Evolutionary conservation across 768 basidiomycete genomes (phyloP), one percentile per base, ranked within the genome.

Genomic region (Aureoboletus auriporus): DNA sequence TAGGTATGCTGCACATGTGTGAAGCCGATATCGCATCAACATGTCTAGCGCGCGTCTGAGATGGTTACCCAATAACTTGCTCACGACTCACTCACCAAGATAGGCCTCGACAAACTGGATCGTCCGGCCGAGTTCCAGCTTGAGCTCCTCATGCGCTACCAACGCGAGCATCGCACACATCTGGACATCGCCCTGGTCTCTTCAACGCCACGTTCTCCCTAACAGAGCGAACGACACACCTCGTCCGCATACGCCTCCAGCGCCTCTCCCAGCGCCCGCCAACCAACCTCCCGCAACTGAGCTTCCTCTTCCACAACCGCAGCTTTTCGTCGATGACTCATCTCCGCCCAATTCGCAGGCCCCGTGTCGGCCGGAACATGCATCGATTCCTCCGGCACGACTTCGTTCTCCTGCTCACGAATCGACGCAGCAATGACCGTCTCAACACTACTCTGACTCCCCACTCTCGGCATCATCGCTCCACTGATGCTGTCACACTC

Each of bases 131-230:
- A 64, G 61, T 1, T 70, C 63, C n/a, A 88, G 62, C 33, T 59
- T 54, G 37, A 93, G 68, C 58, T 89, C 85, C 38, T 71, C 57
- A 0, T 75, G 71, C 7, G 82, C 86, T 16, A 91, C 68, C 1
- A 87, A 58, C 4, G 79, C 72, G 13, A 92, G 60, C 74, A 87
- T 79, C 1, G 86, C 80, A 64, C 88, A 90, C 74, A 82, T 86
- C 58, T 90, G 89, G 1, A 89, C 71, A 57, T 92, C 84, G 12
- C 89, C 89, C 84, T 90, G 49, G 40, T 23, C 13, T 46, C 39
- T 47, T 55, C 26, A 53, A 29, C 10, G 8, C 23, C 33, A 7
- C 31, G 5, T 36, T 23, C 29, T 29, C 37, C 13, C 2, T 9
- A 17, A 26, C 3, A 27, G 39, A 46, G 14, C 36, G 14, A 51